Conservation (phyloP, 2,329 filamentous ascomycete genomes). For the Pezicula carpinea region DNA sequence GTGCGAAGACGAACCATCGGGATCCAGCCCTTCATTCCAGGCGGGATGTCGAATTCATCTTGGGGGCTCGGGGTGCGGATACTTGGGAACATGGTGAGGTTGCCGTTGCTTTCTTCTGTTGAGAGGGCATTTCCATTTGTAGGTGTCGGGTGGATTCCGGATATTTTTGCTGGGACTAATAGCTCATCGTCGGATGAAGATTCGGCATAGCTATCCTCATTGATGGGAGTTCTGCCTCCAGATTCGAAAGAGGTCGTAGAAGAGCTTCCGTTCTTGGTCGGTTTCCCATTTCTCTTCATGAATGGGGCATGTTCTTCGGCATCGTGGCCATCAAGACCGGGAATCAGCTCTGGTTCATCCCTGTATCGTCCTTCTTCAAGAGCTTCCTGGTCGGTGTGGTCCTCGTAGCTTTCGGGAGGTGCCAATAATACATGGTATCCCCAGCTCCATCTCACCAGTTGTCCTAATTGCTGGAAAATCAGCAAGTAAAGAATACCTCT, state of each 20-base stretch:
- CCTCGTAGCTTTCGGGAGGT: slow-evolving; percentile 67
- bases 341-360: slow-evolving; percentile 46
- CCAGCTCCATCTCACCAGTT: slow-evolving; percentile 96
- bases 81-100: slow-evolving; percentile 58
- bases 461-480: slow-evolving; percentile 96
- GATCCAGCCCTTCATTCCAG: slow-evolving; percentile 38
- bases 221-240: slow-evolving; percentile 28
- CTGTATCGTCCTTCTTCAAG: slow-evolving; percentile 42
- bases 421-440: slow-evolving; percentile 94
- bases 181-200: slow-evolving; percentile 36
- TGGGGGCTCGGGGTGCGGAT: slow-evolving; percentile 34
- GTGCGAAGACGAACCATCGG: slow-evolving; percentile 32
- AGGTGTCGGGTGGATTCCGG: slow-evolving; percentile 16
- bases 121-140: slow-evolving; percentile 18
- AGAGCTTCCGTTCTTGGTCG: slow-evolving; percentile 10
- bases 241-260: slow-evolving; percentile 25
- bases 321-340: slow-evolving; percentile 36
- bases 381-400: slow-evolving; percentile 59
- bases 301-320: slow-evolving; percentile 29
- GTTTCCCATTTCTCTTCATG: slow-evolving; percentile 19
- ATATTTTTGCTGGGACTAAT: slow-evolving; percentile 30
- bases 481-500: slow-evolving; percentile 92
- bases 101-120: slow-evolving; percentile 31
- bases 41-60: slow-evolving; percentile 28
- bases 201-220: slow-evolving; percentile 23